Evolutionary conservation across 192 early-diverging fungal genomes (phyloP).

Genomic region (Linnemannia zychae): DNA sequence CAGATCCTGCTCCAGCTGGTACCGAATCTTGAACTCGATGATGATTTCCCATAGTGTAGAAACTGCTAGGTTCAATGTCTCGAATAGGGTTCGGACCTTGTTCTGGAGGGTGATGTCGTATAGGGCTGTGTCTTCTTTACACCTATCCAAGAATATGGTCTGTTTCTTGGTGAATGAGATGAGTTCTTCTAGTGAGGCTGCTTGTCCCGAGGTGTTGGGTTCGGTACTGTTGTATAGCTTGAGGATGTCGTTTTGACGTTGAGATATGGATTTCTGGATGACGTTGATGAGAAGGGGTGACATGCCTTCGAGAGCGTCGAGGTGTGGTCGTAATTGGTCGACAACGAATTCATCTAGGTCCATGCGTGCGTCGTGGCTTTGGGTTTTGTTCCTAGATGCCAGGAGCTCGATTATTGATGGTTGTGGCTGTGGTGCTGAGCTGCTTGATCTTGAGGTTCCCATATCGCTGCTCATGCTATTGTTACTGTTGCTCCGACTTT

Average conservation of each 20-base stretch:
- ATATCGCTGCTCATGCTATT: neutral
- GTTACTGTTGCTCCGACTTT: neutral
- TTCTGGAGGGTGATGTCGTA: neutral
- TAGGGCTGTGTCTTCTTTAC: slow-evolving; percentile 1
- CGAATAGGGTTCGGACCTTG: slow-evolving; percentile 5
- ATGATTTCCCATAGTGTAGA: slow-evolving; percentile 37
- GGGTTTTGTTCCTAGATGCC: neutral
- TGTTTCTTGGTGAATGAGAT: neutral
- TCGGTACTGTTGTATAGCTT: neutral
- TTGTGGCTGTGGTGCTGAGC: neutral
- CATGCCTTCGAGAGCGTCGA: slow-evolving; percentile 23
- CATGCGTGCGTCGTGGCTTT: neutral
- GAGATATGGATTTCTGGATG: slow-evolving; percentile 28
- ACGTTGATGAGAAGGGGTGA: slow-evolving; percentile 7
- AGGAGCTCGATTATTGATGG: neutral
- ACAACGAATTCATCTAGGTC: slow-evolving; percentile 30
- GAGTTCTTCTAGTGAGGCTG: neutral
- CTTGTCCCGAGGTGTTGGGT: neutral
- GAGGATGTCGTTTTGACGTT: slow-evolving; percentile 10
- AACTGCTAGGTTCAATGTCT: slow-evolving; percentile 28
- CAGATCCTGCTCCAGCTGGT: slow-evolving; percentile 34
- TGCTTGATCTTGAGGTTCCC: neutral
- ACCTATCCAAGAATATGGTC: neutral
- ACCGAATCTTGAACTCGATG: slow-evolving; percentile 35
- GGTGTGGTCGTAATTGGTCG: slow-evolving; percentile 27